Evolutionary conservation across 75 land plant genomes (phyloP).

Genomic region (Larix kaempferi): DNA sequence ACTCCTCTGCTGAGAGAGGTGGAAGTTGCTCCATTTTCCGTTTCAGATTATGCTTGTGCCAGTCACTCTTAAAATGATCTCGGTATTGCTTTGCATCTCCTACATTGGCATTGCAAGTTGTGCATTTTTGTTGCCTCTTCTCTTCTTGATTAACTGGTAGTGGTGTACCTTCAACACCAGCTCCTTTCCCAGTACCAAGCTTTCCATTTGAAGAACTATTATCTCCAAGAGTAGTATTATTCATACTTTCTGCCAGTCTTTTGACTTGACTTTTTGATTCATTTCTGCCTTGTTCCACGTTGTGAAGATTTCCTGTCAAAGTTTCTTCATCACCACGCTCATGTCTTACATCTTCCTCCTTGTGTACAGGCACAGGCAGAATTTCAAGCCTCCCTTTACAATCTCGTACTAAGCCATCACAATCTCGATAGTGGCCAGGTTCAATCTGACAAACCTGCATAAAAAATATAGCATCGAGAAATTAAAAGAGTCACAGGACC

Average conservation of each 20-base stretch:
- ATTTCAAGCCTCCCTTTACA: conserved; percentile 80
- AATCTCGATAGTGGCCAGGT: conserved; percentile 85
- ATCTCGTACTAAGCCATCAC: conserved; percentile 66
- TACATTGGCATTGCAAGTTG: conserved; percentile 80
- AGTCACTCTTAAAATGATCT: conserved; percentile 94
- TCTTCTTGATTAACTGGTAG: conserved; percentile 12
- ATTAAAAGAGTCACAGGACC: neutral
- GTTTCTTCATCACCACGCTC: conserved; percentile 52
- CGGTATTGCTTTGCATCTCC: conserved; percentile 84
- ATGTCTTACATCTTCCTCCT: conserved; percentile 63
- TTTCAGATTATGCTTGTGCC: conserved; percentile 96
- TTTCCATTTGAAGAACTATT: neutral
- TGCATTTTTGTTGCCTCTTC: conserved; percentile 66
- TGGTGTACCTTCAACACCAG: conserved; percentile 4
- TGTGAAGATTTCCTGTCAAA: neutral
- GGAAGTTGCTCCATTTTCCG: conserved; percentile 84
- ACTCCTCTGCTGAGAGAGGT: conserved; percentile 82
- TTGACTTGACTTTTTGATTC: conserved; percentile 9
- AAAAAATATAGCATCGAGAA: neutral
- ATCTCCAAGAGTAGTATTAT: neutral
- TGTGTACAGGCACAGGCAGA: conserved; percentile 73
- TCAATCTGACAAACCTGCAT: conserved; percentile 88
- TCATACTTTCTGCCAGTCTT: neutral
- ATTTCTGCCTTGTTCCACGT: neutral
- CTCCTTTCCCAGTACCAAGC: neutral